Evolutionary conservation across 2,329 filamentous ascomycete genomes (phyloP).

Genomic region (Proliferodiscus dingleyae): DNA sequence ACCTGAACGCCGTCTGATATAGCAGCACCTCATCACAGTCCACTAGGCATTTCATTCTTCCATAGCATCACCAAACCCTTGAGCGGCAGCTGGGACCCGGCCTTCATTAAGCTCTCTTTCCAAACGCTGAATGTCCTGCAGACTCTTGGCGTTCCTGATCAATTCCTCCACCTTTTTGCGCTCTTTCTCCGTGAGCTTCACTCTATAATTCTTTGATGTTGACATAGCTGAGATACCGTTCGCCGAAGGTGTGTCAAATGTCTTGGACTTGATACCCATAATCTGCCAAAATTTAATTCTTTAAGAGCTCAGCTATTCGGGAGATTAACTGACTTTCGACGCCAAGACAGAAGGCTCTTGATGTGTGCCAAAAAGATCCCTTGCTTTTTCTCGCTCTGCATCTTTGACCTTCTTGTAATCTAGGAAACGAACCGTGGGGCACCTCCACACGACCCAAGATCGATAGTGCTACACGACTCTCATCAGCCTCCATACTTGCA

Average conservation of each 20-base stretch:
- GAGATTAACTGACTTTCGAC: constrained; percentile 50
- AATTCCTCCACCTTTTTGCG: constrained; percentile 78
- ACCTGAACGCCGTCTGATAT: constrained; percentile 12
- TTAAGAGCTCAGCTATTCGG: neutral
- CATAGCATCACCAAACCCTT: constrained; percentile 51
- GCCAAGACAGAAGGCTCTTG: constrained; percentile 78
- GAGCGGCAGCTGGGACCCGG: constrained; percentile 67
- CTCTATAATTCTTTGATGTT: constrained; percentile 63
- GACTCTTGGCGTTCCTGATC: constrained; percentile 81
- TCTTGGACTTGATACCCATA: constrained; percentile 75
- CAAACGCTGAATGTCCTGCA: constrained; percentile 83
- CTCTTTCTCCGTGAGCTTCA: constrained; percentile 85
- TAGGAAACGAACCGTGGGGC: constrained; percentile 79
- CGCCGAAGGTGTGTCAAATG: constrained; percentile 56
- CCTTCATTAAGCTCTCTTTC: constrained; percentile 93
- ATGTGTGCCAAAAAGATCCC: constrained; percentile 75
- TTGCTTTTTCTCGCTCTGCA: constrained; percentile 70
- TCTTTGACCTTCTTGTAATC: constrained; percentile 92
- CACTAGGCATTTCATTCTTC: constrained; percentile 43
- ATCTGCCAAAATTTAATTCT: constrained; percentile 47
- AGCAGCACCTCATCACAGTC: neutral
- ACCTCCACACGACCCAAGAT: constrained; percentile 84
- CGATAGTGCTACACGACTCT: constrained; percentile 70
- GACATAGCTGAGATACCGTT: constrained; percentile 41
- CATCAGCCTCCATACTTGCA: constrained; percentile 2